Evolutionary conservation across 1,139 yeast species (phyloP).

Genomic region (Diutina neorugosa): DNA sequence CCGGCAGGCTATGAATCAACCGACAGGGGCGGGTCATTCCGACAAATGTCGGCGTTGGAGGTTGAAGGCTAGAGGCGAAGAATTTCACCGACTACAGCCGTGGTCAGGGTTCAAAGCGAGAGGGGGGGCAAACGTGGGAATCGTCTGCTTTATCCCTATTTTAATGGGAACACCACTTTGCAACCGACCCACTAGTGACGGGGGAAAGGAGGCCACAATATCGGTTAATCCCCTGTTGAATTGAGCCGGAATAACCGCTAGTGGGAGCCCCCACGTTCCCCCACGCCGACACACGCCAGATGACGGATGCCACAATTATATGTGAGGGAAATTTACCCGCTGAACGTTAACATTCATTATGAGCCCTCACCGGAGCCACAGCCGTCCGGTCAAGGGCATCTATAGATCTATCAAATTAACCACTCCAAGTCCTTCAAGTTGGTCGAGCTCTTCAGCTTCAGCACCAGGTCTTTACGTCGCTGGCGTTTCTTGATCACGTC

Average conservation of each 20-base stretch:
- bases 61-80: neutral
- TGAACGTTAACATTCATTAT: neutral
- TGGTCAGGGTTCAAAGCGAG: neutral
- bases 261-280: neutral
- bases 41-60: neutral
- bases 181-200: too few relatives aligned
- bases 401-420: conserved; percentile 1
- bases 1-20: neutral
- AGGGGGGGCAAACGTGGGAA: neutral
- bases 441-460: conserved; percentile 6
- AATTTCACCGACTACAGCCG: neutral
- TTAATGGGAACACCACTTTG: too few relatives aligned
- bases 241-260: too few relatives aligned
- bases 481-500: conserved; percentile 19
- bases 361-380: neutral
- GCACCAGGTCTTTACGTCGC: conserved; percentile 11
- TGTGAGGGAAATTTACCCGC: neutral
- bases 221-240: too few relatives aligned
- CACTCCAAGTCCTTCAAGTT: conserved; percentile 3
- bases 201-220: too few relatives aligned
- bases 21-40: neutral
- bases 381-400: neutral
- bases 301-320: neutral
- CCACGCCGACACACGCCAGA: neutral
- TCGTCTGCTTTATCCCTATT: too few relatives aligned